Conservation (phyloP, 306 rosid species). For the Ormosia emarginata region DNA sequence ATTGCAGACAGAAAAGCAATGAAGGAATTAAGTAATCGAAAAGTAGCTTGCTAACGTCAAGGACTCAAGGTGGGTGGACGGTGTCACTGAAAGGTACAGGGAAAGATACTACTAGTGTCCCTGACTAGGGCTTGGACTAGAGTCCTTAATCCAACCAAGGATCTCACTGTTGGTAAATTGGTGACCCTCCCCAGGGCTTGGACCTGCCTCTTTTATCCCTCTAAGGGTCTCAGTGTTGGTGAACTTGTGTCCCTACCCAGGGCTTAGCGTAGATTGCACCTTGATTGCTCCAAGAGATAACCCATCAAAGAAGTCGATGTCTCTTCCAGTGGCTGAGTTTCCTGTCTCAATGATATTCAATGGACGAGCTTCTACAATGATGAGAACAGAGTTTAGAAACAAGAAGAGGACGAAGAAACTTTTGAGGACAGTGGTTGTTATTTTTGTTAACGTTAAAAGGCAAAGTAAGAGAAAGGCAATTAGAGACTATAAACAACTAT, state of each 20-base stretch:
- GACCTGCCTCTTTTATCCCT: conserved; percentile 39
- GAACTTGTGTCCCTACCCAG: conserved; percentile 31
- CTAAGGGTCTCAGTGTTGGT: conserved; percentile 7
- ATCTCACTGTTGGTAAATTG: background rate
- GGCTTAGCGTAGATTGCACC: background rate
- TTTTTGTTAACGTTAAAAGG: background rate
- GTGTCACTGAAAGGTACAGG: background rate
- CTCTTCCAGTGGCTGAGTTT: background rate
- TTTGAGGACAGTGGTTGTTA: background rate
- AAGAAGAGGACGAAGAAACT: conserved; percentile 16
- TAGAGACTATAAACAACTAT: too few species aligned
- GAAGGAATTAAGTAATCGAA: background rate
- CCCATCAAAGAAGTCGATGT: conserved; percentile 35
- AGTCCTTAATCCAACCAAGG: background rate
- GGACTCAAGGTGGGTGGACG: background rate
- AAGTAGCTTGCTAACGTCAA: background rate
- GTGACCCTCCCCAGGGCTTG: conserved; percentile 27
- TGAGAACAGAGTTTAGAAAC: conserved; percentile 13
- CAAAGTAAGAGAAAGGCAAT: too few species aligned
- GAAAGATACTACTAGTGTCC: conserved; percentile 9
- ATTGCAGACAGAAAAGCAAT: background rate
- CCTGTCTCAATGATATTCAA: conserved; percentile 17
- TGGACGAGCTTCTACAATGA: conserved; percentile 34
- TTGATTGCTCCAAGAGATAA: conserved; percentile 40
- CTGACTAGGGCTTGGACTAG: background rate